phyloP scores from a whole-genome alignment of 768 basidiomycete genomes.

The Mrakia frigida region DNA sequence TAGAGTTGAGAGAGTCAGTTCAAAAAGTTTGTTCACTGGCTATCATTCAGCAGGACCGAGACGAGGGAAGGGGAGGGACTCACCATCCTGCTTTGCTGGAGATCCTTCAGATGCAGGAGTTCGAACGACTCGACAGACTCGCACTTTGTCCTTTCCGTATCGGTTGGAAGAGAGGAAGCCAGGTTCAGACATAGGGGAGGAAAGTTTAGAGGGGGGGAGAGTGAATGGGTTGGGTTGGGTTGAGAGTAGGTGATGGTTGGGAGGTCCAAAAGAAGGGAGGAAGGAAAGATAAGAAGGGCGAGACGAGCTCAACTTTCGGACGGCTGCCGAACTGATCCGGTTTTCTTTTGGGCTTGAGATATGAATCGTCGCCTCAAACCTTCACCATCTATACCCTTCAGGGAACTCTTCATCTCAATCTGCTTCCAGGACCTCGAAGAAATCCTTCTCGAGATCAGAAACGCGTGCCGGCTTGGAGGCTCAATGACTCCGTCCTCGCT shows the following conservation, averaged over 20 bases:
- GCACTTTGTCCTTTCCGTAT: conserved; percentile 57
- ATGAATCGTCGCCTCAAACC: too few relatives aligned
- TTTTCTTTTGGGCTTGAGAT: too few relatives aligned
- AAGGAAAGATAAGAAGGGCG: too few relatives aligned
- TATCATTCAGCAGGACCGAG: conserved; percentile 50
- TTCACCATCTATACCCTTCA: too few relatives aligned
- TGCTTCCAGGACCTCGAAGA: too few relatives aligned
- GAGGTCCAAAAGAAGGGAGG: too few relatives aligned
- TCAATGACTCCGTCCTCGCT: too few relatives aligned
- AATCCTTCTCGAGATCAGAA: too few relatives aligned
- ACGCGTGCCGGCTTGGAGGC: too few relatives aligned
- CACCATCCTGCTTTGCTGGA: conserved; percentile 48
- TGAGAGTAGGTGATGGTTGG: not conserved
- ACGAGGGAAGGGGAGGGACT: conserved; percentile 35
- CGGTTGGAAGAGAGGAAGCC: conserved; percentile 26
- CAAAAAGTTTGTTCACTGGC: conserved; percentile 24
- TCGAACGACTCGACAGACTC: conserved; percentile 80
- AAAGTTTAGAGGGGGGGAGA: not conserved
- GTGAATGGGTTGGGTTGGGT: not conserved
- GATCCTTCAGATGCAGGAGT: conserved; percentile 38
- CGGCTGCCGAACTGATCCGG: too few relatives aligned
- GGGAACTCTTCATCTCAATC: too few relatives aligned
- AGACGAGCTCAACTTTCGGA: too few relatives aligned
- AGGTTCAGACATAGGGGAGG: not conserved
- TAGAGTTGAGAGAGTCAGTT: not conserved